A percentile compares a stretch with the other conserved stretches of the same genome.
Evolutionary conservation across 148 eudicot genomes (phyloP).

Genomic region (Gaultheria prostrata): DNA sequence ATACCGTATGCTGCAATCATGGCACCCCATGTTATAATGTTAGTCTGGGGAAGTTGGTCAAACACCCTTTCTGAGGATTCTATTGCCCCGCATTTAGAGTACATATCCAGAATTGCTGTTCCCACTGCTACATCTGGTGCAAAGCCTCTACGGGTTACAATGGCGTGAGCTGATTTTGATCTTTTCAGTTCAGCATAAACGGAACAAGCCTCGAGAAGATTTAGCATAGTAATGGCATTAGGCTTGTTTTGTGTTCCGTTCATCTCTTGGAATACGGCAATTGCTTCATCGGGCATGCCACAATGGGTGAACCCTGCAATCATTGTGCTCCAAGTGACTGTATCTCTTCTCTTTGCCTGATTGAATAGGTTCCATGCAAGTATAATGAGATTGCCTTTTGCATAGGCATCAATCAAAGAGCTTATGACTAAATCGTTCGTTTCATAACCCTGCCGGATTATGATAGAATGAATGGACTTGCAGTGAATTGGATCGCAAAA

Average conservation of each 20-base stretch:
- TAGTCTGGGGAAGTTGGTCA: constrained; percentile 47
- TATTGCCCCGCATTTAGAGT: constrained; percentile 79
- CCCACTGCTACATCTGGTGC: constrained; percentile 57
- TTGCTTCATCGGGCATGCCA: constrained; percentile 74
- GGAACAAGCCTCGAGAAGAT: constrained; percentile 74
- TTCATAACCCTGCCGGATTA: constrained; percentile 44
- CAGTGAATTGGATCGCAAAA: constrained; percentile 40
- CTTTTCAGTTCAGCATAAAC: constrained; percentile 50
- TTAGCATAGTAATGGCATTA: constrained; percentile 52
- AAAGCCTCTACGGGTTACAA: constrained; percentile 53
- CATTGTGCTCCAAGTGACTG: constrained; percentile 76
- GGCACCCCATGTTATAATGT: constrained; percentile 64
- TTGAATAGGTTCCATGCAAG: constrained; percentile 51
- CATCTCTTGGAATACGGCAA: constrained; percentile 49
- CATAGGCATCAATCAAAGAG: constrained; percentile 73
- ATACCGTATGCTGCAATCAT: constrained; percentile 77
- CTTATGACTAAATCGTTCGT: constrained; percentile 52
- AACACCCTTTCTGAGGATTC: constrained; percentile 57
- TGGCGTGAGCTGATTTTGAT: constrained; percentile 66
- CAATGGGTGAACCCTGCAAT: constrained; percentile 73
- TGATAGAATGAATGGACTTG: constrained; percentile 51
- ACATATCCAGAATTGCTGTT: constrained; percentile 68
- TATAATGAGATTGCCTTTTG: constrained; percentile 55
- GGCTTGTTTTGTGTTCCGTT: constrained; percentile 23
- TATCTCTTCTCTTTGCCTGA: constrained; percentile 37